Evolutionary conservation across 805 yeast genomes (phyloP).

Genomic region (Nakazawaea pomicola): DNA sequence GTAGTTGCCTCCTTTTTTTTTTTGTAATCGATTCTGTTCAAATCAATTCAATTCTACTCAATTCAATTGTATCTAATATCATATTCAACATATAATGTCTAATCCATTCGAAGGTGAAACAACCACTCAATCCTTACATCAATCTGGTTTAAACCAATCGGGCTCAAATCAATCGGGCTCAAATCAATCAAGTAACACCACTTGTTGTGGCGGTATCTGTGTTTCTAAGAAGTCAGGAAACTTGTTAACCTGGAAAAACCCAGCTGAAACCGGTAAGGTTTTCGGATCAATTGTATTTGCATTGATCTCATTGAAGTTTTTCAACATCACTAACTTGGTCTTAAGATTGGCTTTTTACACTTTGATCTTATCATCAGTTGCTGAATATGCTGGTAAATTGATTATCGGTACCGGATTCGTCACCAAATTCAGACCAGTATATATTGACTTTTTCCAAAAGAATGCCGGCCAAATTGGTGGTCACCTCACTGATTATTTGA

Average conservation of each 20-base stretch:
- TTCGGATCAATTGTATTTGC: constrained; percentile 57
- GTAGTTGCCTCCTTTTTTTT: neutral
- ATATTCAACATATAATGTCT: no score
- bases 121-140: no score
- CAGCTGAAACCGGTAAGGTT: constrained; percentile 70
- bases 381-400: constrained; percentile 71
- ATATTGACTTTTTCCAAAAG: constrained; percentile 26
- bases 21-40: neutral
- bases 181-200: neutral
- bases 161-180: neutral
- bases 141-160: no score
- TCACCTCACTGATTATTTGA: constrained; percentile 36
- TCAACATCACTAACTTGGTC: constrained; percentile 57
- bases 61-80: no score
- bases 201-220: constrained; percentile 28
- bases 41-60: neutral
- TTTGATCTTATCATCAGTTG: constrained; percentile 57
- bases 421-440: constrained; percentile 66
- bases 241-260: constrained; percentile 71
- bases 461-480: constrained; percentile 23
- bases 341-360: constrained; percentile 57
- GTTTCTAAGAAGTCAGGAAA: constrained; percentile 20
- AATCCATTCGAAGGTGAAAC: no score
- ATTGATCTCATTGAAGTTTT: constrained; percentile 53
- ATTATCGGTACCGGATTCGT: constrained; percentile 79